These are phyloP conservation scores for Fusarium veterinarium DNA, from an alignment of 2,329 filamentous ascomycete genomes.

Conservation along the genomic window DNA sequence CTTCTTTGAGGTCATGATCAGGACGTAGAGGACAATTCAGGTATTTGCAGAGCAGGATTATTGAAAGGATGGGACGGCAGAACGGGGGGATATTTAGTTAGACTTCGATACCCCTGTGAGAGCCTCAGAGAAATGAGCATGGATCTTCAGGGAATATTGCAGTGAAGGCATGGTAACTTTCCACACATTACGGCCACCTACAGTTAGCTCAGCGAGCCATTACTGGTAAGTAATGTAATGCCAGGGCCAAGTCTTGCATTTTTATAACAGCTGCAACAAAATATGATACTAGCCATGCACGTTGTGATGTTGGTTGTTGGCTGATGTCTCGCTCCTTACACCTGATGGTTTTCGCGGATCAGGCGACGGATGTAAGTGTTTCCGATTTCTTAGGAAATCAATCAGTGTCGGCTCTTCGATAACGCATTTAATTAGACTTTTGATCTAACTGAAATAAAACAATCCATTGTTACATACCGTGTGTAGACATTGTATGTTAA, in stretches of 20 bases:
- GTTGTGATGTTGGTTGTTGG: background rate
- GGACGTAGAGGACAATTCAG: background rate
- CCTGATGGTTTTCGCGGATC: slow-evolving; percentile 1
- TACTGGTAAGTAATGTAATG: background rate
- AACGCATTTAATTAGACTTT: background rate
- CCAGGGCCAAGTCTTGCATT: background rate
- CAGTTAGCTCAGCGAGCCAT: background rate
- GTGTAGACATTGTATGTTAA: background rate
- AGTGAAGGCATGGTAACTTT: background rate
- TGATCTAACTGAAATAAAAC: background rate
- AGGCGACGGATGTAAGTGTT: background rate
- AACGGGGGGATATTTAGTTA: background rate
- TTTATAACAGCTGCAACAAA: background rate
- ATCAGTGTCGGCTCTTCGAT: background rate
- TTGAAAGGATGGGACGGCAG: background rate
- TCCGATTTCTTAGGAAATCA: background rate
- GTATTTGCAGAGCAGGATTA: background rate
- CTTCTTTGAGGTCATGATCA: background rate
- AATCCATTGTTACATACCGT: background rate
- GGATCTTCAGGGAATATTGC: background rate
- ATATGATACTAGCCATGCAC: background rate
- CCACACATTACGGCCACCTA: background rate
- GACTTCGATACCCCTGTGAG: background rate
- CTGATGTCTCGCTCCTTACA: background rate
- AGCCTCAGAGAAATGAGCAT: background rate